phyloP scores from a whole-genome alignment of 1,139 yeast species.

The Candida tropicalis region DNA sequence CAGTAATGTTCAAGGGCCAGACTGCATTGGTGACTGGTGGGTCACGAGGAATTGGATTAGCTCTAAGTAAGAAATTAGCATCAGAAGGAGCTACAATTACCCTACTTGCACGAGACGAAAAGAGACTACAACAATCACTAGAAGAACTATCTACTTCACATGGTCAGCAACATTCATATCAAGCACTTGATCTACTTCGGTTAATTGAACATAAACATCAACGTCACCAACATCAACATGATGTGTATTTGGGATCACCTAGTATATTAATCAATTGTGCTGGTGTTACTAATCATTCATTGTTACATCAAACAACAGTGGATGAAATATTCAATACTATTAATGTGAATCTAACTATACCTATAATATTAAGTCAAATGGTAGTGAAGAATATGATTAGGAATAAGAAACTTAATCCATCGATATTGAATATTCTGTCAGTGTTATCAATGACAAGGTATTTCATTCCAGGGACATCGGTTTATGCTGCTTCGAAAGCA shows the following conservation, averaged over 20 bases:
- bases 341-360: constrained; percentile 63
- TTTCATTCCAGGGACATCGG: constrained; percentile 61
- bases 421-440: constrained; percentile 70
- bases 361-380: constrained; percentile 58
- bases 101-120: constrained; percentile 57
- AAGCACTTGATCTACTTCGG: constrained; percentile 52
- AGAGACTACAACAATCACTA: constrained; percentile 35
- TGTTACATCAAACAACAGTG: constrained; percentile 50
- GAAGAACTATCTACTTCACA: constrained; percentile 32
- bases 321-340: constrained; percentile 52
- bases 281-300: constrained; percentile 67
- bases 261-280: constrained; percentile 77
- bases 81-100: constrained; percentile 62
- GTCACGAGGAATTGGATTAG: constrained; percentile 79
- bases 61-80: constrained; percentile 63
- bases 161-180: constrained; percentile 49
- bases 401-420: constrained; percentile 21
- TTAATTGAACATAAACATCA: constrained; percentile 1
- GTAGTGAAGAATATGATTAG: constrained; percentile 21
- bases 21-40: constrained; percentile 82
- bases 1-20: constrained; percentile 18
- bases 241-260: constrained; percentile 4
- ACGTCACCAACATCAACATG: neutral
- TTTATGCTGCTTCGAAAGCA: constrained; percentile 81
- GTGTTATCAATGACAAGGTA: constrained; percentile 53